These are phyloP conservation scores for Porodaedalea pini DNA, from an alignment of 1,284 basidiomycete species.

Conservation along the genomic window DNA sequence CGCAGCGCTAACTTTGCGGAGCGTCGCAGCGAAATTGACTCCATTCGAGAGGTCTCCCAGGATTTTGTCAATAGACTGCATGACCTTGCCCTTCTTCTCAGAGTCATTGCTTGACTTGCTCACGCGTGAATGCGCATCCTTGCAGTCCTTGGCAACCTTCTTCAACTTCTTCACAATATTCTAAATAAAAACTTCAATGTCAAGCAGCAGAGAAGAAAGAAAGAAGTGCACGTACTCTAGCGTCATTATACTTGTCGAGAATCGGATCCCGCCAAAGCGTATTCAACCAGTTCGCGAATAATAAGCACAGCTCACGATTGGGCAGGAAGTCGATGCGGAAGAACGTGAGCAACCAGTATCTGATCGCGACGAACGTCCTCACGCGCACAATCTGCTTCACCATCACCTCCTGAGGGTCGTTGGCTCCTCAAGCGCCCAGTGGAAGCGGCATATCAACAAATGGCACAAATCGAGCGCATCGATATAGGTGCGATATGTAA, in stretches of 20 bases:
- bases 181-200: constrained; percentile 33
- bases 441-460: constrained; percentile 77
- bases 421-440: constrained; percentile 73
- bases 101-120: constrained; percentile 15
- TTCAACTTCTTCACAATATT: constrained; percentile 75
- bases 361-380: constrained; percentile 80
- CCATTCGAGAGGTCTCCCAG: constrained; percentile 28
- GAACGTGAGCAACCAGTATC: constrained; percentile 85
- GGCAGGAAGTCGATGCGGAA: constrained; percentile 83
- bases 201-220: constrained; percentile 1
- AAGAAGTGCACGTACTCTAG: constrained; percentile 49
- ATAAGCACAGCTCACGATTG: constrained; percentile 68
- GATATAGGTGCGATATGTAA: constrained; percentile 83
- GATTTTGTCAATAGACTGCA: constrained; percentile 20
- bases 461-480: constrained; percentile 72
- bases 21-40: constrained; percentile 55
- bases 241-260: constrained; percentile 60
- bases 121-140: constrained; percentile 54
- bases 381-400: constrained; percentile 75
- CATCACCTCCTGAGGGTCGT: constrained; percentile 55
- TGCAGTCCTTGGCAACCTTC: constrained; percentile 77
- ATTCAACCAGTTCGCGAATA: constrained; percentile 78
- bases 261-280: constrained; percentile 65
- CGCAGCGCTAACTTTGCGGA: constrained; percentile 36
- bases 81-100: constrained; percentile 17